Conservation (phyloP, 106 monocot species). For the Chionographis japonica region DNA sequence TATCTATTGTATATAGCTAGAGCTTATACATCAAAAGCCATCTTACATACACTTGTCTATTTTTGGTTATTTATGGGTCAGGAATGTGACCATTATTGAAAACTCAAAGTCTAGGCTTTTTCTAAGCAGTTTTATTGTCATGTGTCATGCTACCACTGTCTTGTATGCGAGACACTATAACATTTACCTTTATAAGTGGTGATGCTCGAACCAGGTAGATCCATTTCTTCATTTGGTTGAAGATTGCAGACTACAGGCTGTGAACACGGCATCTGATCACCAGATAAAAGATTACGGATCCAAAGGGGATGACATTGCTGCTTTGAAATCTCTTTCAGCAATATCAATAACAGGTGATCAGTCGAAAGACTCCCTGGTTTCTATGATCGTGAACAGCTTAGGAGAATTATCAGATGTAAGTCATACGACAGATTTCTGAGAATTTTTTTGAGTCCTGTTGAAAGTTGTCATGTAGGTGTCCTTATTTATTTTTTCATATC, state of each 20-base stretch:
- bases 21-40: no score
- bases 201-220: conserved; percentile 51
- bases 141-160: no score
- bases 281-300: conserved; percentile 48
- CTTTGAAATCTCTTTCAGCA: conserved; percentile 51
- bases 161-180: no score
- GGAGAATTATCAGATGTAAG: conserved; percentile 52
- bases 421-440: neutral
- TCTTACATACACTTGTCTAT: no score
- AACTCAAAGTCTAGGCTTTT: no score
- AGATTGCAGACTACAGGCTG: conserved; percentile 50
- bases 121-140: no score
- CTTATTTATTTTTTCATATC: neutral
- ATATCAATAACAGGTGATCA: conserved; percentile 26
- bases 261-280: conserved; percentile 13
- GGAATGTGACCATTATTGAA: no score
- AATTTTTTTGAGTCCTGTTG: neutral
- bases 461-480: neutral
- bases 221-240: conserved; percentile 68
- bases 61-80: no score
- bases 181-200: neutral
- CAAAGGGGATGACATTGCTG: conserved; percentile 60
- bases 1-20: no score
- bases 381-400: conserved; percentile 50
- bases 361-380: conserved; percentile 48